These are phyloP conservation scores for Alternaria viburni DNA, from an alignment of 2,329 filamentous ascomycete genomes.

Conservation along the genomic window DNA sequence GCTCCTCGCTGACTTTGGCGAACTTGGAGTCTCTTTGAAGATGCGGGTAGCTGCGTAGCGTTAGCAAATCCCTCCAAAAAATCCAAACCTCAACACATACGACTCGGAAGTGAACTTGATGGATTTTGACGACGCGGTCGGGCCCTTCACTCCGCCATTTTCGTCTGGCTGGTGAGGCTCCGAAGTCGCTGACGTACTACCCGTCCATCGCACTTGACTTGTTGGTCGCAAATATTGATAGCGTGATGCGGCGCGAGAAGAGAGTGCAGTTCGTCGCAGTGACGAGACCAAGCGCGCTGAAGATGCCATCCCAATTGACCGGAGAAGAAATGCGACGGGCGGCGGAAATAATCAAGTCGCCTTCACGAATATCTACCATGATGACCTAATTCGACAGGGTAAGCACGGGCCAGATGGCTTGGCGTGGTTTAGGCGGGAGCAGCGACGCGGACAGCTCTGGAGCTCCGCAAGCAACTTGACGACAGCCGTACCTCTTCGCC, in stretches of 20 bases:
- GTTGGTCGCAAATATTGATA: slow-evolving; percentile 32
- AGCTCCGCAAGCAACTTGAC: slow-evolving; percentile 40
- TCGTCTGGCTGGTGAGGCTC: slow-evolving; percentile 50
- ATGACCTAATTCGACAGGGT: slow-evolving; percentile 36
- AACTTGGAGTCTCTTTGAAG: slow-evolving; percentile 82
- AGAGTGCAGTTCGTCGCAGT: slow-evolving; percentile 40
- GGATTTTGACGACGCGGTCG: slow-evolving; percentile 48
- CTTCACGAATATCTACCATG: slow-evolving; percentile 20
- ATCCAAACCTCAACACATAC: slow-evolving; percentile 47
- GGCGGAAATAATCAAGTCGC: slow-evolving; percentile 21
- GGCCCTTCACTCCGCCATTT: slow-evolving; percentile 42
- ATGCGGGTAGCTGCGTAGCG: slow-evolving; percentile 67
- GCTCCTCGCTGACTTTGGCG: slow-evolving; percentile 72
- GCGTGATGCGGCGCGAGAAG: slow-evolving; percentile 30
- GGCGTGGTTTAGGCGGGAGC: slow-evolving; percentile 45
- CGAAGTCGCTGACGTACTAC: slow-evolving; percentile 48
- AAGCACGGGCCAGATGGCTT: slow-evolving; percentile 38
- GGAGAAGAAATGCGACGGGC: slow-evolving; percentile 25
- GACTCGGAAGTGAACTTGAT: slow-evolving; percentile 84
- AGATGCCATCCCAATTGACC: slow-evolving; percentile 42
- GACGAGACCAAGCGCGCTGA: slow-evolving; percentile 41
- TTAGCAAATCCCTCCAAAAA: background rate
- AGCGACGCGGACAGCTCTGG: slow-evolving; percentile 49
- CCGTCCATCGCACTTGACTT: slow-evolving; percentile 46
- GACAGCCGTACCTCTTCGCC: slow-evolving; percentile 20